phyloP scores from a whole-genome alignment of 768 basidiomycete genomes.

The Sarcodon aspratus region DNA sequence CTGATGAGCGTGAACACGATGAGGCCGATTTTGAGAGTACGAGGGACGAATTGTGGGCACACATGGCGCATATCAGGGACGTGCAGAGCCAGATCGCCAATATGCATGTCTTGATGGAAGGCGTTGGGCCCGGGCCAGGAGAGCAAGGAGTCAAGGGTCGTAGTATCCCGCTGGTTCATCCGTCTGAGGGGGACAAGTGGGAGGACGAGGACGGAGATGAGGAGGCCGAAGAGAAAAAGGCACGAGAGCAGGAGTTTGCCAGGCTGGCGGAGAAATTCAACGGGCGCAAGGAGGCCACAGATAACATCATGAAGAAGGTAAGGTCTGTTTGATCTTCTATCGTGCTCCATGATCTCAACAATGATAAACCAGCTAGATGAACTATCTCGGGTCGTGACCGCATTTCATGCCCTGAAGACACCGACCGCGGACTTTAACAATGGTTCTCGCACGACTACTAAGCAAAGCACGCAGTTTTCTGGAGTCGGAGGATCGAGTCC shows the following conservation, averaged over 20 bases:
- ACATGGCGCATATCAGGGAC: constrained; percentile 57
- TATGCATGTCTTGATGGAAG: constrained; percentile 71
- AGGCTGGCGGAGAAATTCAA: constrained; percentile 58
- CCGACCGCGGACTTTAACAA: constrained; percentile 25
- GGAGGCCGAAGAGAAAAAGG: constrained; percentile 33
- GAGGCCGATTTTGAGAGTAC: constrained; percentile 9
- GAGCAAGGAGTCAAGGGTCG: constrained; percentile 9
- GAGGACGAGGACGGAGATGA: constrained; percentile 37
- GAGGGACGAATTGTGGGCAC: constrained; percentile 52
- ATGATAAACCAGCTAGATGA: constrained; percentile 39
- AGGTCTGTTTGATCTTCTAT: constrained; percentile 4
- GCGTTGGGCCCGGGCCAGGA: constrained; percentile 30
- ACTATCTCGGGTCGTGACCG: constrained; percentile 29
- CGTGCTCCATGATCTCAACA: constrained; percentile 1
- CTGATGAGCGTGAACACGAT: constrained; percentile 7
- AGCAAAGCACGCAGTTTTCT: constrained; percentile 1
- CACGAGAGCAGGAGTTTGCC: constrained; percentile 56
- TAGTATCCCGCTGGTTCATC: constrained; percentile 13
- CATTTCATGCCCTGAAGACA: constrained; percentile 32
- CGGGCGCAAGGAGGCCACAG: constrained; percentile 57
- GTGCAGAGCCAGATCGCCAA: constrained; percentile 61
- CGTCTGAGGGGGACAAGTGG: constrained; percentile 30
- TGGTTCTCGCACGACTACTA: constrained; percentile 19
- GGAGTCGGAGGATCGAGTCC: neutral
- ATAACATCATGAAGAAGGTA: constrained; percentile 68